phyloP scores from a whole-genome alignment of 352 stramenopile species.

The Phytophthora citricola region DNA sequence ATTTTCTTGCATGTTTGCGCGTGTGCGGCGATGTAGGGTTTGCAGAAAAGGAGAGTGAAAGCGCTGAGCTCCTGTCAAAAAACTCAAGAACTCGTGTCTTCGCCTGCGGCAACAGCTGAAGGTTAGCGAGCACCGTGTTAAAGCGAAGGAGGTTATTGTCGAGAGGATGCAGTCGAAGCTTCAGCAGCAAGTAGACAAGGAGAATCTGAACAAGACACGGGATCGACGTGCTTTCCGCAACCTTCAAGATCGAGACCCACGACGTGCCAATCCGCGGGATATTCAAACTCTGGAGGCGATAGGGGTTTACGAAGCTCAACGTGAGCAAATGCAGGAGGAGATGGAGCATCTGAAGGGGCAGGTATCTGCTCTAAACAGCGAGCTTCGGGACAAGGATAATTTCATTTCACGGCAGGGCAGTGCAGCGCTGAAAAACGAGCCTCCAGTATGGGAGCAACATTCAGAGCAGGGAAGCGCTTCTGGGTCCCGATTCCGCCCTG shows the following conservation, averaged over 20 bases:
- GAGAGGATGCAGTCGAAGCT: constrained; percentile 87
- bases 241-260: constrained; percentile 70
- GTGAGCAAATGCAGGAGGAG: constrained; percentile 78
- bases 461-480: constrained; percentile 16
- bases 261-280: constrained; percentile 62
- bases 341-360: constrained; percentile 70
- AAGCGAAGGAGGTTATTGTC: constrained; percentile 84
- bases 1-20: constrained; percentile 5
- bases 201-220: constrained; percentile 63
- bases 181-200: constrained; percentile 79
- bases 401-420: constrained; percentile 51
- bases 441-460: constrained; percentile 38
- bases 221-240: constrained; percentile 70
- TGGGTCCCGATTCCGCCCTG: constrained; percentile 12
- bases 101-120: constrained; percentile 87
- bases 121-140: constrained; percentile 87
- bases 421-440: constrained; percentile 26
- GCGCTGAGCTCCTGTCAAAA: constrained; percentile 56
- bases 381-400: constrained; percentile 85
- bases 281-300: constrained; percentile 76
- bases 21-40: constrained; percentile 35
- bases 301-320: constrained; percentile 71
- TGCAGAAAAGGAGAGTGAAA: constrained; percentile 61
- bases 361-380: constrained; percentile 64
- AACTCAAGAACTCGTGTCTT: constrained; percentile 65